phyloP scores from a whole-genome alignment of 116 monocot species.

The Zostera marina region DNA sequence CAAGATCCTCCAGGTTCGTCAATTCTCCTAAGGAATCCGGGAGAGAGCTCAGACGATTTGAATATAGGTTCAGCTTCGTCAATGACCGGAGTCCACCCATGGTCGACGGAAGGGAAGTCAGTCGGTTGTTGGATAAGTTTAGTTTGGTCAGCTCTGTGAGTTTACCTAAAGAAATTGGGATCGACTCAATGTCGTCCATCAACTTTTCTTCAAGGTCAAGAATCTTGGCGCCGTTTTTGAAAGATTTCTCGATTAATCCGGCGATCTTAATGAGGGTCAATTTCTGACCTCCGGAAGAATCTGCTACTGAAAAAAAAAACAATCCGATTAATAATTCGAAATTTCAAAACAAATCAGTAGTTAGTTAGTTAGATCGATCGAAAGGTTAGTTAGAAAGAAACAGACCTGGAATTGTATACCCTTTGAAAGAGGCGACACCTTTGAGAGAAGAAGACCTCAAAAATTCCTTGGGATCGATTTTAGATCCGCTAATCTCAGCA shows the following conservation, averaged over 20 bases:
- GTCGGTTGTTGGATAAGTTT: slow-evolving; percentile 69
- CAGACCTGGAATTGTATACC: not conserved
- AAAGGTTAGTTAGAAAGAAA: not conserved
- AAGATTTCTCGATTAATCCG: slow-evolving; percentile 59
- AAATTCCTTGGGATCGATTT: not conserved
- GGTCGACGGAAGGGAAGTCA: slow-evolving; percentile 63
- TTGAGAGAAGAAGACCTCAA: slow-evolving; percentile 6
- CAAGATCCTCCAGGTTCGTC: slow-evolving; percentile 58
- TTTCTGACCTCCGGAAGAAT: slow-evolving; percentile 21
- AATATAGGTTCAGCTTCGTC: slow-evolving; percentile 73
- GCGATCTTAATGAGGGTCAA: slow-evolving; percentile 84
- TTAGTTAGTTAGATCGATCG: too few species aligned
- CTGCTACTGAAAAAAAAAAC: slow-evolving; percentile 6
- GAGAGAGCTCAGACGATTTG: slow-evolving; percentile 67
- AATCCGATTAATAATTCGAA: not conserved
- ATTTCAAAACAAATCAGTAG: not conserved
- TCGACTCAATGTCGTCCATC: slow-evolving; percentile 88
- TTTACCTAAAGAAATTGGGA: slow-evolving; percentile 77
- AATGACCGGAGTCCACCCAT: slow-evolving; percentile 49
- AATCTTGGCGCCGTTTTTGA: slow-evolving; percentile 36
- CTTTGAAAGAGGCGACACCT: not conserved
- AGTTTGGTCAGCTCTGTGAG: slow-evolving; percentile 44
- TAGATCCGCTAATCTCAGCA: not conserved
- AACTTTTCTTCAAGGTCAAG: slow-evolving; percentile 76
- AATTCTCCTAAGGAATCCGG: slow-evolving; percentile 75